Percentiles rank a stretch among this genome's conserved stretches.
Evolutionary conservation across 192 early-diverging fungal genomes (phyloP).

Genomic region (Coemansia furcata): DNA sequence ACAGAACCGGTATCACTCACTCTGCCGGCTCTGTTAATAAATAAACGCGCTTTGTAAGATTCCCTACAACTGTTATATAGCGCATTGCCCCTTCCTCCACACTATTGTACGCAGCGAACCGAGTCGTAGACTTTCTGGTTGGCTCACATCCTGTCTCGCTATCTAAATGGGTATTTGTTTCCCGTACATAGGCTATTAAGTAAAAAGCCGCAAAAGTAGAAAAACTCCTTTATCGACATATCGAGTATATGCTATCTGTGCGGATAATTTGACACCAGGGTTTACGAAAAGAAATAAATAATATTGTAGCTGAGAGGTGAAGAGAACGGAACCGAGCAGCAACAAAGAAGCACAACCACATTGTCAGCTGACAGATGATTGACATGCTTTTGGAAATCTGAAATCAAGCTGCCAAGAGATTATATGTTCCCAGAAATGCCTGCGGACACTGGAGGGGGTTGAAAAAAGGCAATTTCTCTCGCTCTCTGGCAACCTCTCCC

Average conservation of each 20-base stretch:
- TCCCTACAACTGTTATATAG: no score
- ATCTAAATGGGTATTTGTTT: neutral
- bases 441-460: no score
- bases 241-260: neutral
- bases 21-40: no score
- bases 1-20: no score
- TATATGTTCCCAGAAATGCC: neutral
- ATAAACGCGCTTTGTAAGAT: no score
- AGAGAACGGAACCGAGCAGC: neutral
- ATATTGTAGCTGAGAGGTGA: neutral
- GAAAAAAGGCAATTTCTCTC: neutral
- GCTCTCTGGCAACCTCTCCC: no score
- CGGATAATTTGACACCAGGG: neutral
- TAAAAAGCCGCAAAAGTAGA: neutral
- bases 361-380: neutral
- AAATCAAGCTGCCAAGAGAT: neutral
- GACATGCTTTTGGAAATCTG: neutral
- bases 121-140: neutral
- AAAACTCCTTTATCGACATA: constrained; percentile 2
- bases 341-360: neutral
- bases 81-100: neutral
- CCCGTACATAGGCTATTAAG: neutral
- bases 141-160: neutral
- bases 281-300: neutral
- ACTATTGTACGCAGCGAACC: neutral